Conservation (phyloP, 2,329 filamentous ascomycete genomes). For the Drechslera avenae region DNA sequence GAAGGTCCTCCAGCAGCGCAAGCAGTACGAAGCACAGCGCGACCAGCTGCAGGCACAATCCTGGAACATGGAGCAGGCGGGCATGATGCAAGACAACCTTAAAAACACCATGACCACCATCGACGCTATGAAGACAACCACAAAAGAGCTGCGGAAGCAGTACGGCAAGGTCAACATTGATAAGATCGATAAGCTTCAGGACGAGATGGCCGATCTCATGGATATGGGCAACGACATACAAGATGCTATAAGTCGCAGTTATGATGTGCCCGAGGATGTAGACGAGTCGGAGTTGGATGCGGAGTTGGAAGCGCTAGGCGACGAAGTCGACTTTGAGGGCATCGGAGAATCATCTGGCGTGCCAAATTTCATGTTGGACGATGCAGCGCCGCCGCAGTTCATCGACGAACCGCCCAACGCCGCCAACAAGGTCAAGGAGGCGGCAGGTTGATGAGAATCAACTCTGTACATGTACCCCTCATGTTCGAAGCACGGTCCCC, state of each 20-base stretch:
- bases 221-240: constrained; percentile 98
- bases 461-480: neutral
- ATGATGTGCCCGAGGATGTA: constrained; percentile 95
- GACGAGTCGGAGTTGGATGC: constrained; percentile 96
- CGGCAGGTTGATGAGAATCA: constrained; percentile 57
- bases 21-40: constrained; percentile 91
- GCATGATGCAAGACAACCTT: constrained; percentile 98
- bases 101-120: constrained; percentile 99
- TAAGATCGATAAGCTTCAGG: constrained; percentile 96
- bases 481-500: neutral
- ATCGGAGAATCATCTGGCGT: constrained; percentile 65
- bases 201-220: constrained; percentile 98
- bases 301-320: constrained; percentile 89
- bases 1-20: constrained; percentile 89
- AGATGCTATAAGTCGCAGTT: constrained; percentile 86
- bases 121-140: constrained; percentile 95
- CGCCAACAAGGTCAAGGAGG: constrained; percentile 78
- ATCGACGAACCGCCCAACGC: constrained; percentile 83
- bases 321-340: constrained; percentile 88
- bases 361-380: constrained; percentile 88
- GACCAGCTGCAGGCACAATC: constrained; percentile 93
- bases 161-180: constrained; percentile 98
- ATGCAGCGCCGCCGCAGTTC: constrained; percentile 80
- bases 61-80: constrained; percentile 99
- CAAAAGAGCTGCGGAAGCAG: constrained; percentile 88